A percentile compares a stretch with the other conserved stretches of the same genome.
phyloP scores from a whole-genome alignment of 345 rosid species.

The Lepidium africanum region DNA sequence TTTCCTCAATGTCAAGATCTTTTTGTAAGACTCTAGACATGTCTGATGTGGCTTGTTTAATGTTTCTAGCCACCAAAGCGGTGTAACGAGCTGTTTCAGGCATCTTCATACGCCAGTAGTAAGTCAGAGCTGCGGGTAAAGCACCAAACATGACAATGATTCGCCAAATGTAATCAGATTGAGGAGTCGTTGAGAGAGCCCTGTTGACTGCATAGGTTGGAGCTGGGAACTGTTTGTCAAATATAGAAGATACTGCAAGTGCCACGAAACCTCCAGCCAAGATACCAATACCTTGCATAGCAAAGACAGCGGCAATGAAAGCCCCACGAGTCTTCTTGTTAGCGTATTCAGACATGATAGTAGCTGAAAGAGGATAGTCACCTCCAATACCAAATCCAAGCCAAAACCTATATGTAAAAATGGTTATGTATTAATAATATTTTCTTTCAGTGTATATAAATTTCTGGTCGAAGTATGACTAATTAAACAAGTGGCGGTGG shows the following conservation, averaged over 20 bases:
- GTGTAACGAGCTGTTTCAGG: constrained; percentile 56
- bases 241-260: background rate
- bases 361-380: constrained; percentile 56
- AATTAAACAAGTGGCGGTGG: too few species aligned
- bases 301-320: constrained; percentile 47
- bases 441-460: too few species aligned
- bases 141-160: constrained; percentile 48
- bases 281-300: constrained; percentile 62
- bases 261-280: constrained; percentile 46
- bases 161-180: constrained; percentile 50
- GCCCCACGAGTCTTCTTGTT: constrained; percentile 57
- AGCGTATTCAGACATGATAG: constrained; percentile 59
- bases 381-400: constrained; percentile 63
- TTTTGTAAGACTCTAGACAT: constrained; percentile 47
- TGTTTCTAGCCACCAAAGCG: constrained; percentile 39
- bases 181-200: constrained; percentile 27
- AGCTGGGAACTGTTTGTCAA: constrained; percentile 11
- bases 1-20: constrained; percentile 32
- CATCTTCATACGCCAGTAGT: constrained; percentile 57
- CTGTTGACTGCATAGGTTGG: constrained; percentile 20
- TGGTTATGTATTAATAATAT: too few species aligned
- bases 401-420: constrained; percentile 33
- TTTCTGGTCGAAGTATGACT: too few species aligned
- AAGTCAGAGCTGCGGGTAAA: constrained; percentile 41
- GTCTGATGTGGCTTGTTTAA: constrained; percentile 38